Percentiles rank a stretch among this genome's conserved stretches.
phyloP scores from a whole-genome alignment of 371 early-diverging fungal species.

The Quaeritorhiza haematococci region DNA sequence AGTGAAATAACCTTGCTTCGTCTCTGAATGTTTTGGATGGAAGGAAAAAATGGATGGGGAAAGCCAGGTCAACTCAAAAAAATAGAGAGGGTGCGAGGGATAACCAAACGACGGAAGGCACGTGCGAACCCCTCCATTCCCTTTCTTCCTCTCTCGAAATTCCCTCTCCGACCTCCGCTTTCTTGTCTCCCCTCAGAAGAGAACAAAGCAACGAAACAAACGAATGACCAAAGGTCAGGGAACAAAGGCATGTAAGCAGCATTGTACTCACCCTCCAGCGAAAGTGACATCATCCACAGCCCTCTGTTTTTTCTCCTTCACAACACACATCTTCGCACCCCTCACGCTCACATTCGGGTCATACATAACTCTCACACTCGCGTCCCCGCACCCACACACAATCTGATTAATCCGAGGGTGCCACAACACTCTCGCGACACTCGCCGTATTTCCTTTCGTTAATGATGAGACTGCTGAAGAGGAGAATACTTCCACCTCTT shows the following conservation, averaged over 20 bases:
- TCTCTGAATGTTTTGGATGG: no score
- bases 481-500: constrained; percentile 14
- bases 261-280: constrained; percentile 41
- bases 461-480: no score
- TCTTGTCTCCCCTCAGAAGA: no score
- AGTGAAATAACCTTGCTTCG: no score
- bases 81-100: no score
- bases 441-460: no score
- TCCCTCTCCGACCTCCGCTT: no score
- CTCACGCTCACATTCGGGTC: constrained; percentile 64
- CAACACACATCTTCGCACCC: constrained; percentile 71
- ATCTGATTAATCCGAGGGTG: constrained; percentile 81
- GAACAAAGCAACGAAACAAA: background rate
- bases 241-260: no score
- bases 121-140: no score
- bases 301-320: constrained; percentile 50
- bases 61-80: no score
- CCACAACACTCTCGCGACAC: constrained; percentile 79
- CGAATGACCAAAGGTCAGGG: background rate
- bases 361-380: constrained; percentile 71
- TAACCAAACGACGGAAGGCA: no score
- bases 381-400: constrained; percentile 71
- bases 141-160: no score
- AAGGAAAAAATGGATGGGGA: background rate
- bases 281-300: constrained; percentile 54